Evolutionary conservation across 345 rosid genomes (phyloP).

Genomic region (Syzygium oleosum): DNA sequence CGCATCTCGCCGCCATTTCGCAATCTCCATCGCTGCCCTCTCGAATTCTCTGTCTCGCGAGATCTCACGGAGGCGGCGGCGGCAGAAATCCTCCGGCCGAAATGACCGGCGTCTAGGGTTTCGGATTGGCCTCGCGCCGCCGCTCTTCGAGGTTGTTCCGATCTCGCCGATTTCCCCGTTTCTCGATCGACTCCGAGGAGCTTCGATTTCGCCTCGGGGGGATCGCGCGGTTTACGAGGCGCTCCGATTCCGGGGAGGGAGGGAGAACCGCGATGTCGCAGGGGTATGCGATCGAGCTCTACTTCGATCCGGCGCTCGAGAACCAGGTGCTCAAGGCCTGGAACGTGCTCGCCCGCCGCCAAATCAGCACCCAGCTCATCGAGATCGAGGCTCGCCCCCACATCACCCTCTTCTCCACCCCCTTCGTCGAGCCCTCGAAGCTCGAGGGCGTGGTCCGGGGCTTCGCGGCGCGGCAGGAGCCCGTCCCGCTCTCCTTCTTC

Average conservation of each 20-base stretch:
- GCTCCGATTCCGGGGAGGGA: neutral
- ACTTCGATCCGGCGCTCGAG: slow-evolving; percentile 93
- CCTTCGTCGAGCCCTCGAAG: slow-evolving; percentile 47
- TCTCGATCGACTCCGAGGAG: neutral
- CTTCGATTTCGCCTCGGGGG: neutral
- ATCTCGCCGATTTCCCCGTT: neutral
- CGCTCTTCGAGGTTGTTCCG: neutral
- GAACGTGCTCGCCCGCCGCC: slow-evolving; percentile 98
- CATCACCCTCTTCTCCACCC: slow-evolving; percentile 67
- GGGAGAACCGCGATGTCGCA: slow-evolving; percentile 39
- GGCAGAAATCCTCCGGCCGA: neutral
- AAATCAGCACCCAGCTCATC: slow-evolving; percentile 86
- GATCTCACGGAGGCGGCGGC: neutral
- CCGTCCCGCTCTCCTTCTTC: slow-evolving; percentile 55
- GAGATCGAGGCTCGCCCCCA: slow-evolving; percentile 95
- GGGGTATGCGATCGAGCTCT: slow-evolving; percentile 89
- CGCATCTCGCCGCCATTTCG: neutral
- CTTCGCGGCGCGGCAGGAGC: slow-evolving; percentile 70
- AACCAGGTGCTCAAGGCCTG: slow-evolving; percentile 96
- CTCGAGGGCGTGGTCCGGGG: slow-evolving; percentile 53
- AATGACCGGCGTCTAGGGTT: neutral
- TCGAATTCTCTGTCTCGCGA: neutral
- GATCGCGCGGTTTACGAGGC: no score
- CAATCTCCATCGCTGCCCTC: neutral
- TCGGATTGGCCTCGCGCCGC: neutral